Evolutionary conservation across 108 stramenopile genomes (phyloP).

Genomic region (Halocafeteria seosinensis): DNA sequence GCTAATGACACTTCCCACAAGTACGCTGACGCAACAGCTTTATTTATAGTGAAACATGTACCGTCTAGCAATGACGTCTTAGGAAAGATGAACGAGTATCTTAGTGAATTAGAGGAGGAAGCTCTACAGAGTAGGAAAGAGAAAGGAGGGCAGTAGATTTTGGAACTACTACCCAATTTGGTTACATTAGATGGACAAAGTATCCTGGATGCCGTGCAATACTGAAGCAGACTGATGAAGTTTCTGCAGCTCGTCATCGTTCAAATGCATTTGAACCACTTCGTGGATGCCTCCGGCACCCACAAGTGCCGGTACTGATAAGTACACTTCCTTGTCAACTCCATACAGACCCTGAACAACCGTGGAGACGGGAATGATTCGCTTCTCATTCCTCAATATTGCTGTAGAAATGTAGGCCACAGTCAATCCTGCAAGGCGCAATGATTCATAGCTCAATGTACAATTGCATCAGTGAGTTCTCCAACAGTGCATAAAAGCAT

Average conservation of each 20-base stretch:
- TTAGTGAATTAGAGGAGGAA: too few species aligned
- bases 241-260: neutral
- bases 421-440: too few species aligned
- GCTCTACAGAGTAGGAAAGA: too few species aligned
- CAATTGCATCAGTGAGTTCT: too few species aligned
- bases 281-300: neutral
- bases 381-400: conserved; percentile 25
- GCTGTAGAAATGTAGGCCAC: conserved; percentile 24
- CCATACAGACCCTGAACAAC: conserved; percentile 33
- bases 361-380: conserved; percentile 28
- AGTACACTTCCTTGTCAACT: conserved; percentile 33
- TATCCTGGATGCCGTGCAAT: too few species aligned
- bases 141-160: too few species aligned
- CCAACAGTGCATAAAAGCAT: too few species aligned
- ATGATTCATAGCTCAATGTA: too few species aligned
- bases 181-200: too few species aligned
- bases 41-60: neutral
- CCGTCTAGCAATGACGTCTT: neutral
- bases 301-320: conserved; percentile 16
- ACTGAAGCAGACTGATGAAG: neutral
- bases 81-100: too few species aligned
- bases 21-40: neutral
- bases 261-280: neutral
- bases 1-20: neutral
- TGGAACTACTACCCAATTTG: too few species aligned